These are phyloP conservation scores for Phytopythium litorale DNA, from an alignment of 352 stramenopile species.

Conservation along the genomic window DNA sequence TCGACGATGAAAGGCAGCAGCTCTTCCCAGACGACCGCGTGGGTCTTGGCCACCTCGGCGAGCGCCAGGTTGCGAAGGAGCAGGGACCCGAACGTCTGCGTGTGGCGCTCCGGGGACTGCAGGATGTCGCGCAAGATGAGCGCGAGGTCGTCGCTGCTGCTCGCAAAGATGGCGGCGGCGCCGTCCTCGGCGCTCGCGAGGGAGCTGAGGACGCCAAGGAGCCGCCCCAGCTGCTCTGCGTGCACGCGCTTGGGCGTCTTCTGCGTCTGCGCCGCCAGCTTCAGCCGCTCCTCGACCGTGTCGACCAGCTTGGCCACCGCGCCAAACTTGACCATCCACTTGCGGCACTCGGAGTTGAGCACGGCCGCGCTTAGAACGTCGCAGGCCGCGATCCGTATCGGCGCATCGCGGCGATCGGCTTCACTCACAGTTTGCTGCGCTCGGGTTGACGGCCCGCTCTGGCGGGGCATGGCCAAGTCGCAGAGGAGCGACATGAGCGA, in stretches of 20 bases:
- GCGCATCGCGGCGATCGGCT: conserved; percentile 11
- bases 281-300: conserved; percentile 33
- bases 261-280: conserved; percentile 25
- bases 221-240: conserved; percentile 27
- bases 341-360: conserved; percentile 47
- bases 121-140: conserved; percentile 52
- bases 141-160: conserved; percentile 21
- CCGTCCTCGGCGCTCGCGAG: conserved; percentile 47
- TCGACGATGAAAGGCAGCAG: conserved; percentile 32
- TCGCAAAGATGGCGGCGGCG: conserved; percentile 29
- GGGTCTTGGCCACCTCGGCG: conserved; percentile 43
- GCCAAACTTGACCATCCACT: conserved; percentile 37
- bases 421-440: neutral
- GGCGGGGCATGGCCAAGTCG: neutral
- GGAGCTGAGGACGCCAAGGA: conserved; percentile 41
- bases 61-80: conserved; percentile 62
- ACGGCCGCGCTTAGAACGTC: conserved; percentile 41
- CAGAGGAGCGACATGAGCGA: conserved; percentile 4
- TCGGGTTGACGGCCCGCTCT: neutral
- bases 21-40: conserved; percentile 58
- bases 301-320: conserved; percentile 32
- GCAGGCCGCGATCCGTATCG: conserved; percentile 28
- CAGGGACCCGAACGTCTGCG: conserved; percentile 31
- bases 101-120: conserved; percentile 15
- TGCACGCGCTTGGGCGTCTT: conserved; percentile 28